phyloP scores from a whole-genome alignment of 1,284 basidiomycete genomes.

The Marasmius tenuissimus region DNA sequence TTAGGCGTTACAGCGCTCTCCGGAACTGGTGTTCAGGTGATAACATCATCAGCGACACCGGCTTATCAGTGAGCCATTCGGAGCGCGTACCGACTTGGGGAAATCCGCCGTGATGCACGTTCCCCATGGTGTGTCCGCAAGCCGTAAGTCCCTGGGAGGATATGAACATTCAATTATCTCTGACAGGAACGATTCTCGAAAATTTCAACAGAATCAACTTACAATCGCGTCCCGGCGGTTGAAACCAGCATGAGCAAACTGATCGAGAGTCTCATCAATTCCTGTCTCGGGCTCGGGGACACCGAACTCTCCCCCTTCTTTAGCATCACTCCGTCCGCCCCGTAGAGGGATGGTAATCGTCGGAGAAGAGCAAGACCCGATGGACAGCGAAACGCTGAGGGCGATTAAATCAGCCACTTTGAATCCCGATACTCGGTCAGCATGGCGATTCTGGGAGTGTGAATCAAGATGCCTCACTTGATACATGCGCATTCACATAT shows the following conservation, averaged over 20 bases:
- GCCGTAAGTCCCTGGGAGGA: slow-evolving; percentile 18
- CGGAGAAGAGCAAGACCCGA: slow-evolving; percentile 22
- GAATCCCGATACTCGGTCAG: background rate
- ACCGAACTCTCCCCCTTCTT: slow-evolving; percentile 18
- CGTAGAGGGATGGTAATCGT: slow-evolving; percentile 20
- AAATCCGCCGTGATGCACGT: slow-evolving; percentile 26
- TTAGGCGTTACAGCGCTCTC: slow-evolving; percentile 15
- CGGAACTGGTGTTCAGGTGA: slow-evolving; percentile 3
- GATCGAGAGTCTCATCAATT: slow-evolving; percentile 15
- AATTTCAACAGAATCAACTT: background rate
- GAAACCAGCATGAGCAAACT: slow-evolving; percentile 25
- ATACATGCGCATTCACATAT: slow-evolving; percentile 16
- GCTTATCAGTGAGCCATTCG: background rate
- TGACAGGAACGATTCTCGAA: background rate
- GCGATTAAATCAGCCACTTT: slow-evolving; percentile 27
- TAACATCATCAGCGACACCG: background rate
- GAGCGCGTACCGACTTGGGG: slow-evolving; percentile 21
- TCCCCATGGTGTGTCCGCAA: slow-evolving; percentile 28
- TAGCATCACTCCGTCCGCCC: slow-evolving; percentile 26
- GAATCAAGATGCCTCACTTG: slow-evolving; percentile 5
- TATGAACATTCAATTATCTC: background rate
- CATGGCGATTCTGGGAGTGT: slow-evolving; percentile 7
- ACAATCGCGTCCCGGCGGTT: slow-evolving; percentile 23
- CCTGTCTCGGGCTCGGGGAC: slow-evolving; percentile 26
- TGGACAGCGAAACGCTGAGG: slow-evolving; percentile 19